These are phyloP conservation scores for Cetradonia linearis DNA, from an alignment of 495 filamentous ascomycete genomes.

Conservation along the genomic window DNA sequence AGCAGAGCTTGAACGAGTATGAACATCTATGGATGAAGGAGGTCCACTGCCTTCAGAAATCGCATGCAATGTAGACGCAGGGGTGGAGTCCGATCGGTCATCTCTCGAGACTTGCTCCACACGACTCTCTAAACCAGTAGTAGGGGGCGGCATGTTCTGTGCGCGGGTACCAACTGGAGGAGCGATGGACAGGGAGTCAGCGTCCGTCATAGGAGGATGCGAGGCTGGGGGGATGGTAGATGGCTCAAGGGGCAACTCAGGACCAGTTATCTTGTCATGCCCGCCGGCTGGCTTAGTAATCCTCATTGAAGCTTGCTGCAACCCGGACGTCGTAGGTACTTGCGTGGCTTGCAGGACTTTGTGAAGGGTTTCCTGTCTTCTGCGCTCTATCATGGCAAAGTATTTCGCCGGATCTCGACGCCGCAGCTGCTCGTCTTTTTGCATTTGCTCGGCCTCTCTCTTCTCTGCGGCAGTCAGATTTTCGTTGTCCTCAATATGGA, in stretches of 20 bases:
- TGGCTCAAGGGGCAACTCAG: not conserved
- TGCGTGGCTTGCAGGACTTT: not conserved
- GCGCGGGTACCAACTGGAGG: not conserved
- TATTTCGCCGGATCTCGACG: conserved; percentile 38
- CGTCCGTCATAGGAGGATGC: not conserved
- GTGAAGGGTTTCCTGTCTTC: not conserved
- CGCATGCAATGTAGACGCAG: not conserved
- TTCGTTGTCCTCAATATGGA: conserved; percentile 46
- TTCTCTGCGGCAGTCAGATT: conserved; percentile 47
- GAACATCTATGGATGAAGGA: not conserved
- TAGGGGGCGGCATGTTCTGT: not conserved
- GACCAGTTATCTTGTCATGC: not conserved
- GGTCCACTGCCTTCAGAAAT: no score
- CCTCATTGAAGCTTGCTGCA: not conserved
- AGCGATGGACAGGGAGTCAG: not conserved
- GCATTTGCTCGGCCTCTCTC: conserved; percentile 35
- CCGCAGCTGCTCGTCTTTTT: conserved; percentile 37
- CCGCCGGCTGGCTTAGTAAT: not conserved
- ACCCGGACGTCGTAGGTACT: not conserved
- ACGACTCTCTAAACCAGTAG: not conserved
- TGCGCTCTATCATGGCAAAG: conserved; percentile 13
- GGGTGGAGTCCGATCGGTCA: not conserved
- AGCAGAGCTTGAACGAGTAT: not conserved
- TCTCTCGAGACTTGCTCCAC: not conserved
- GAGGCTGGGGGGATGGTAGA: not conserved